phyloP scores from a whole-genome alignment of 192 early-diverging fungal genomes.

The Tieghemiomyces parasiticus region DNA sequence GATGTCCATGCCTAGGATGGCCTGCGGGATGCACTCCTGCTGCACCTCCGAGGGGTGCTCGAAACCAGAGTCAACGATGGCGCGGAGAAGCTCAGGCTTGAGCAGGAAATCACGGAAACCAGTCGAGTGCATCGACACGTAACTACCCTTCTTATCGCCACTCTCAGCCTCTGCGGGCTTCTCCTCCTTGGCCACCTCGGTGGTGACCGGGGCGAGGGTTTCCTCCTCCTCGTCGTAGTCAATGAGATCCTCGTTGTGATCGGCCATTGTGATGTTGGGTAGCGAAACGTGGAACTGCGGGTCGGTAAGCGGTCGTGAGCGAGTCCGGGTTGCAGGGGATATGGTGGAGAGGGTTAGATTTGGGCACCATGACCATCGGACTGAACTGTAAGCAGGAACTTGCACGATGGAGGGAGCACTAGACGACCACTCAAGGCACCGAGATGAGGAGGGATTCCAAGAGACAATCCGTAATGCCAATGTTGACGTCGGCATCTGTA shows the following conservation, averaged over 20 bases:
- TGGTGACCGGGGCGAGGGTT: constrained; percentile 33
- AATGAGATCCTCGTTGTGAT: constrained; percentile 81
- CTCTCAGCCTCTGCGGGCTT: constrained; percentile 37
- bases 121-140: constrained; percentile 96
- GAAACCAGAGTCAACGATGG: constrained; percentile 97
- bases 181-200: constrained; percentile 18
- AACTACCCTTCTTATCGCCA: constrained; percentile 91
- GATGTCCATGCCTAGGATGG: constrained; percentile 92
- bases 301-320: too few relatives aligned
- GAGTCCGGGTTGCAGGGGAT: too few relatives aligned
- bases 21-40: constrained; percentile 96
- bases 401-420: too few relatives aligned
- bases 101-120: constrained; percentile 97
- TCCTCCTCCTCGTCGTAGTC: constrained; percentile 97
- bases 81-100: constrained; percentile 87
- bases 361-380: too few relatives aligned
- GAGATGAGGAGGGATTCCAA: too few relatives aligned
- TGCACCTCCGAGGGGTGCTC: constrained; percentile 99
- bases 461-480: too few relatives aligned
- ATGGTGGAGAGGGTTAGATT: too few relatives aligned
- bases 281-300: too few relatives aligned
- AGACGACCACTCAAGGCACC: too few relatives aligned
- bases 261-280: constrained; percentile 35
- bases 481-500: too few relatives aligned
- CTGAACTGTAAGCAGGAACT: too few relatives aligned